These are phyloP conservation scores for Cercophora samala DNA, from an alignment of 495 filamentous ascomycete genomes.

Conservation along the genomic window DNA sequence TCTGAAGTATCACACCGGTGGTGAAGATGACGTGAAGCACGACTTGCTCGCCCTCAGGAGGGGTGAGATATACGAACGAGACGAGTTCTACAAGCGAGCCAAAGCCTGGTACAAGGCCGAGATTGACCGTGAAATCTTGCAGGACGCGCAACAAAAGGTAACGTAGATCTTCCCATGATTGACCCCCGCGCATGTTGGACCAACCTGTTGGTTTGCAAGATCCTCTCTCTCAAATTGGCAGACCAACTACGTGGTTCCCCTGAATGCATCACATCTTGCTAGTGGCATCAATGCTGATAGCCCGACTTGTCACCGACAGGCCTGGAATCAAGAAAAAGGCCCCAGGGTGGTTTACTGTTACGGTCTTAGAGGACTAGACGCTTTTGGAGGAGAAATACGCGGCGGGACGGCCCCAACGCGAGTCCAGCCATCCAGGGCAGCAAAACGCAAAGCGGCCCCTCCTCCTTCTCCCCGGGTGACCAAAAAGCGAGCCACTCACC, in stretches of 20 bases:
- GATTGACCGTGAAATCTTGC: conserved; percentile 25
- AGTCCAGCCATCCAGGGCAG: conserved; percentile 26
- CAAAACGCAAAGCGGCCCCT: conserved; percentile 23
- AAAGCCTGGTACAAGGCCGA: conserved; percentile 36
- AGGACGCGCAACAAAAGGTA: conserved; percentile 12
- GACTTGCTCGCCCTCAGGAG: conserved; percentile 24
- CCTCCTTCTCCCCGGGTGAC: background rate
- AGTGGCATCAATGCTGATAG: too few relatives aligned
- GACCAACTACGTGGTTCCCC: too few relatives aligned
- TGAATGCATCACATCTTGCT: background rate
- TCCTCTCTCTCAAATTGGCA: too few relatives aligned
- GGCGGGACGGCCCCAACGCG: conserved; percentile 26
- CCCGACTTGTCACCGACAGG: too few relatives aligned
- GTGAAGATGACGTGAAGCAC: conserved; percentile 21
- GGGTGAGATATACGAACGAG: conserved; percentile 19
- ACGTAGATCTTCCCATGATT: background rate
- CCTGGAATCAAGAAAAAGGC: too few relatives aligned
- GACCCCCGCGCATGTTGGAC: background rate
- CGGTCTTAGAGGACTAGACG: too few relatives aligned
- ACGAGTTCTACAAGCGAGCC: conserved; percentile 28
- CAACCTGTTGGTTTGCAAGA: too few relatives aligned
- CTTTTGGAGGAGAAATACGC: too few relatives aligned
- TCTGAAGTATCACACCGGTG: conserved; percentile 21
- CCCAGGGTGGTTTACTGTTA: too few relatives aligned
- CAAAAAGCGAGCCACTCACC: background rate